These are phyloP conservation scores for Mycena maculata DNA, from an alignment of 768 basidiomycete genomes.

Conservation along the genomic window DNA sequence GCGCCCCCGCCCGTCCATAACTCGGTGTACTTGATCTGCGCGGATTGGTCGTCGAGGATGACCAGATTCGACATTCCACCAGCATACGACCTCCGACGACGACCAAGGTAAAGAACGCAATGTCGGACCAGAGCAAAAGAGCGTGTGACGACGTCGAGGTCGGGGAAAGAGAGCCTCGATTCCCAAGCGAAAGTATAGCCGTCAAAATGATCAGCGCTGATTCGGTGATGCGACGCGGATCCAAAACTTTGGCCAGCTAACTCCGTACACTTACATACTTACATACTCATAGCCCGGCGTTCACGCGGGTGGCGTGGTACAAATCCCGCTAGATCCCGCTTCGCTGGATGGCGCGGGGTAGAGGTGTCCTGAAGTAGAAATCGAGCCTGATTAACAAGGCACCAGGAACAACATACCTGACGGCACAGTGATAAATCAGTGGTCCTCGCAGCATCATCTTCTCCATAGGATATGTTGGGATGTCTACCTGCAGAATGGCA, in stretches of 20 bases:
- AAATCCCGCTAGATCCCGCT: no score
- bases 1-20: conserved; percentile 30
- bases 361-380: no score
- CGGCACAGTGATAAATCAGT: no score
- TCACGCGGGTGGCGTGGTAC: no score
- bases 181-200: neutral
- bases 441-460: no score
- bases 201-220: conserved; percentile 22
- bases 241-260: neutral
- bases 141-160: conserved; percentile 22
- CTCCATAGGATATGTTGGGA: no score
- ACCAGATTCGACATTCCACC: conserved; percentile 27
- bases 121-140: conserved; percentile 10
- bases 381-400: no score
- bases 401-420: no score
- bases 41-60: conserved; percentile 36
- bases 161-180: conserved; percentile 2
- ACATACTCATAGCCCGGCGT: no score
- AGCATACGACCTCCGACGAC: conserved; percentile 30
- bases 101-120: conserved; percentile 1
- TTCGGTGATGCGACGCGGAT: conserved; percentile 24
- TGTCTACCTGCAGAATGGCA: no score
- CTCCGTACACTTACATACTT: no score
- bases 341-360: neutral
- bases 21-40: conserved; percentile 33